Conservation (phyloP, 495 filamentous ascomycete genomes). For the Schizothecium vesticola region DNA sequence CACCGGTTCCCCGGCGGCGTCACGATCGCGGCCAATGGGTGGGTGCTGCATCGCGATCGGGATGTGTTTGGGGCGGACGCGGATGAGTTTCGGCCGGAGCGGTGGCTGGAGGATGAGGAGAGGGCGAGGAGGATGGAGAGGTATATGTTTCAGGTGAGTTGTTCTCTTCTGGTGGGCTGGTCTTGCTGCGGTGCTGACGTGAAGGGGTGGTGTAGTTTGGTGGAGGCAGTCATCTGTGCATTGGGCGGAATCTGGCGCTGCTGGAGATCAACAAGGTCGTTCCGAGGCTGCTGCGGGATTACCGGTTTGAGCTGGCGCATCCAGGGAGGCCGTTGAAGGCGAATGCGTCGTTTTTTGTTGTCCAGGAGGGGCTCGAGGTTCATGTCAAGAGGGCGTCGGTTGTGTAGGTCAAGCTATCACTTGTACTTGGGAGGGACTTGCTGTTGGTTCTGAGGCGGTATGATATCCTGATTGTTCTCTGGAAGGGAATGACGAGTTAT, state of each 20-base stretch:
- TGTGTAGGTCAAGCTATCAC: neutral
- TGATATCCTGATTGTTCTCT: neutral
- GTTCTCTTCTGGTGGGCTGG: too few relatives aligned
- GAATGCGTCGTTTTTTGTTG: slow-evolving; percentile 51
- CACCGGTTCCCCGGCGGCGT: slow-evolving; percentile 48
- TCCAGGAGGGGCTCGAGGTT: slow-evolving; percentile 46
- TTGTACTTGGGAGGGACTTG: neutral
- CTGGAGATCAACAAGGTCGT: slow-evolving; percentile 55
- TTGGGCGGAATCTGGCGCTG: slow-evolving; percentile 51
- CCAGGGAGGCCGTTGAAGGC: slow-evolving; percentile 40
- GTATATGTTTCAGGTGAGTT: slow-evolving; percentile 46
- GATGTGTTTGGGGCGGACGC: slow-evolving; percentile 59
- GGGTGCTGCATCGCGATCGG: slow-evolving; percentile 48
- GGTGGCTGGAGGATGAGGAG: slow-evolving; percentile 56
- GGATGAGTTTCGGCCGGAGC: slow-evolving; percentile 55
- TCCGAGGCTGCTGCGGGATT: slow-evolving; percentile 45
- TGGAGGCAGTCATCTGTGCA: slow-evolving; percentile 49
- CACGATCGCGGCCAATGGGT: slow-evolving; percentile 49
- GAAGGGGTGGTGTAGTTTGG: slow-evolving; percentile 44
- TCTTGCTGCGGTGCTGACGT: slow-evolving; percentile 6
- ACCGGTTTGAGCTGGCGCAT: slow-evolving; percentile 45
- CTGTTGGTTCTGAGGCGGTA: neutral
- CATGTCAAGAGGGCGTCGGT: slow-evolving; percentile 27
- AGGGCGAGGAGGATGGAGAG: slow-evolving; percentile 43
- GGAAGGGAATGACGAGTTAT: neutral